phyloP scores from a whole-genome alignment of 2,329 filamentous ascomycete species.

The Pseudogymnoascus sp. region DNA sequence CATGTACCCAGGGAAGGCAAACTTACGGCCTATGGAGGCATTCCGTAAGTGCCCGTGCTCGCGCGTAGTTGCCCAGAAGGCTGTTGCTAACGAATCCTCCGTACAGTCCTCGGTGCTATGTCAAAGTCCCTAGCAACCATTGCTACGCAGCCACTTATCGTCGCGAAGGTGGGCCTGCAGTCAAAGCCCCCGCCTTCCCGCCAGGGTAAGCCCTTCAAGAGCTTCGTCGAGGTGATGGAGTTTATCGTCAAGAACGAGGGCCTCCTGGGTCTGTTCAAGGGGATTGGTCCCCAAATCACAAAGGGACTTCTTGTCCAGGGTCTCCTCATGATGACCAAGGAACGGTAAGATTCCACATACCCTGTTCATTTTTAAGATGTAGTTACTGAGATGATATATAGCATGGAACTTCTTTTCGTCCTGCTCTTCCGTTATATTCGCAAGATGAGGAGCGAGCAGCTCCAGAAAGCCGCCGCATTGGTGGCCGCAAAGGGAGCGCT shows the following conservation, averaged over 20 bases:
- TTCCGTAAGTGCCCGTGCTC: conserved; percentile 59
- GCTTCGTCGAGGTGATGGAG: conserved; percentile 86
- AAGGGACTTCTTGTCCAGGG: conserved; percentile 94
- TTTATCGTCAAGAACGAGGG: conserved; percentile 92
- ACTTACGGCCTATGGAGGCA: conserved; percentile 74
- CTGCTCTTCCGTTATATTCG: conserved; percentile 76
- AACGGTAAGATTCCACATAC: conserved; percentile 51
- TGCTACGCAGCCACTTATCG: conserved; percentile 87
- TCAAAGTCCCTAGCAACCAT: conserved; percentile 91
- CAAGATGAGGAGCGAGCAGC: conserved; percentile 58
- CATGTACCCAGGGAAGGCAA: conserved; percentile 69
- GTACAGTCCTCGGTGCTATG: conserved; percentile 74
- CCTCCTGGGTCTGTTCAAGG: conserved; percentile 79
- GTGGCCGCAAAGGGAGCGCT: conserved; percentile 49
- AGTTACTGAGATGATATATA: conserved; percentile 10
- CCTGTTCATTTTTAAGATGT: conserved; percentile 10
- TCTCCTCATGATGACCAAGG: conserved; percentile 98
- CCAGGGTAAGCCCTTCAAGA: conserved; percentile 85
- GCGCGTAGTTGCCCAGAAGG: background rate
- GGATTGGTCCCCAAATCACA: conserved; percentile 84
- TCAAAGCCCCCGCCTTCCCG: conserved; percentile 80
- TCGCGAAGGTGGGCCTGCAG: conserved; percentile 94
- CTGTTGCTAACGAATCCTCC: conserved; percentile 10
- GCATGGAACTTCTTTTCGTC: conserved; percentile 82
- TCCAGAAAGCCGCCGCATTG: conserved; percentile 57